Conservation (phyloP, 2,329 filamentous ascomycete species). For the Drechslerella dactyloides region DNA sequence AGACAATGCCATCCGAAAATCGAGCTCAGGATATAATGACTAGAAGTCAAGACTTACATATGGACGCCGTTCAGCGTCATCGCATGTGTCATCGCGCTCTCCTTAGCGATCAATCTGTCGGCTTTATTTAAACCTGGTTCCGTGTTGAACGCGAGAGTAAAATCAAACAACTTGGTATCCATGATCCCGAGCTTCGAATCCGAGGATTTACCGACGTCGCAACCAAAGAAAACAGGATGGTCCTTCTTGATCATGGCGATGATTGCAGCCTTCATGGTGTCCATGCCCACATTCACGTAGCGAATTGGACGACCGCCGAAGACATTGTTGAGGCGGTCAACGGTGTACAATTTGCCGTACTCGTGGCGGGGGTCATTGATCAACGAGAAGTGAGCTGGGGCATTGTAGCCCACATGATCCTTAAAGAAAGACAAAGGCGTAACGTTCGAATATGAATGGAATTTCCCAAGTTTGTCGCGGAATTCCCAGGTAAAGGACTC, state of each 20-base stretch:
- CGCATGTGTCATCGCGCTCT: conserved; percentile 86
- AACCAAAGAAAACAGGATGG: conserved; percentile 85
- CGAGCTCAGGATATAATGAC: too few relatives aligned
- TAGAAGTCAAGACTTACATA: conserved; percentile 23
- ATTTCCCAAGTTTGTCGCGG: conserved; percentile 71
- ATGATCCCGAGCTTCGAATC: conserved; percentile 74
- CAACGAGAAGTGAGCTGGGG: conserved; percentile 67
- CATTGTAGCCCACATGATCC: conserved; percentile 59
- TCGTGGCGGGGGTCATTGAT: conserved; percentile 84
- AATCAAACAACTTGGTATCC: conserved; percentile 78
- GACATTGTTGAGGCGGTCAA: conserved; percentile 80
- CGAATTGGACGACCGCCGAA: conserved; percentile 76
- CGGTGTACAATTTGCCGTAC: conserved; percentile 74
- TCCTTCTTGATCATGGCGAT: conserved; percentile 79
- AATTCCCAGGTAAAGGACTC: conserved; percentile 81
- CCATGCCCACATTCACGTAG: conserved; percentile 82
- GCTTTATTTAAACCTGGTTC: conserved; percentile 76
- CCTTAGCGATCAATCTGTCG: conserved; percentile 73
- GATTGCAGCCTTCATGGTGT: conserved; percentile 73
- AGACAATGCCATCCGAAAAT: background rate
- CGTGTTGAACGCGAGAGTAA: conserved; percentile 82
- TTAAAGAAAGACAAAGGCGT: conserved; percentile 75
- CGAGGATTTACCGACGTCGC: conserved; percentile 83
- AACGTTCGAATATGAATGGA: conserved; percentile 66
- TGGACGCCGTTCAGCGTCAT: conserved; percentile 92